A percentile compares a stretch with the other conserved stretches of the same genome.
These are phyloP conservation scores for Alternaria ventricosa DNA, from an alignment of 2,329 filamentous ascomycete species.

Conservation along the genomic window DNA sequence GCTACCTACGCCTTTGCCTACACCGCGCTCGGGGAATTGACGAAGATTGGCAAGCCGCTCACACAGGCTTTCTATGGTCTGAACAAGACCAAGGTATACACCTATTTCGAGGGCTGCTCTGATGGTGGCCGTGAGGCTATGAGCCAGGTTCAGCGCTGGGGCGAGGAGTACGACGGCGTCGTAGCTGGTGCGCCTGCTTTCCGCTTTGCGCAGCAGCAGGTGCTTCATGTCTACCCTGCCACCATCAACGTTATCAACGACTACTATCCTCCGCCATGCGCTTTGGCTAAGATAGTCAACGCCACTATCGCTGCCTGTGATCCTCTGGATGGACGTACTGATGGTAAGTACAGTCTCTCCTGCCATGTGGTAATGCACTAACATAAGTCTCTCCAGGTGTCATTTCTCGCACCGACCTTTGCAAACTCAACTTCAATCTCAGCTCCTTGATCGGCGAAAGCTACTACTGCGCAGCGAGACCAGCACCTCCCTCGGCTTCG, in stretches of 20 bases:
- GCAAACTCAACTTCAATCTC: constrained; percentile 56
- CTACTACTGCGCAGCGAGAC: constrained; percentile 52
- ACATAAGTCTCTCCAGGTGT: constrained; percentile 39
- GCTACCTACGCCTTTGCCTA: constrained; percentile 60
- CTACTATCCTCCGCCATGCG: constrained; percentile 55
- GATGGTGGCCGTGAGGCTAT: constrained; percentile 60
- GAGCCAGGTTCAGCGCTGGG: constrained; percentile 60
- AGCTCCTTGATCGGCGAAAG: constrained; percentile 55
- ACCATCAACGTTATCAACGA: constrained; percentile 50
- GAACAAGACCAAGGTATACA: constrained; percentile 44
- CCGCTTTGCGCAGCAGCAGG: constrained; percentile 55
- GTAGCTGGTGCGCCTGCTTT: constrained; percentile 58
- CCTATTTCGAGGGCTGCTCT: constrained; percentile 63
- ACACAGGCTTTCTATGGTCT: constrained; percentile 49
- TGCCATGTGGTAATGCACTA: background rate
- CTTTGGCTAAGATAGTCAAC: constrained; percentile 61
- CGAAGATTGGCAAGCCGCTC: constrained; percentile 55
- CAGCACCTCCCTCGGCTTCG: constrained; percentile 23
- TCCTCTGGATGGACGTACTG: constrained; percentile 60
- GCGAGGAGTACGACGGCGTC: constrained; percentile 57
- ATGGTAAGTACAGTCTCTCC: constrained; percentile 45
- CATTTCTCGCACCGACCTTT: constrained; percentile 58
- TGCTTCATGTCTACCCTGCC: constrained; percentile 51
- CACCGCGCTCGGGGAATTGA: constrained; percentile 61
- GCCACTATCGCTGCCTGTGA: constrained; percentile 63